Base-by-base conservation (phyloP, 495 filamentous ascomycete genomes). In the Venustampulla echinocandica region DNA sequence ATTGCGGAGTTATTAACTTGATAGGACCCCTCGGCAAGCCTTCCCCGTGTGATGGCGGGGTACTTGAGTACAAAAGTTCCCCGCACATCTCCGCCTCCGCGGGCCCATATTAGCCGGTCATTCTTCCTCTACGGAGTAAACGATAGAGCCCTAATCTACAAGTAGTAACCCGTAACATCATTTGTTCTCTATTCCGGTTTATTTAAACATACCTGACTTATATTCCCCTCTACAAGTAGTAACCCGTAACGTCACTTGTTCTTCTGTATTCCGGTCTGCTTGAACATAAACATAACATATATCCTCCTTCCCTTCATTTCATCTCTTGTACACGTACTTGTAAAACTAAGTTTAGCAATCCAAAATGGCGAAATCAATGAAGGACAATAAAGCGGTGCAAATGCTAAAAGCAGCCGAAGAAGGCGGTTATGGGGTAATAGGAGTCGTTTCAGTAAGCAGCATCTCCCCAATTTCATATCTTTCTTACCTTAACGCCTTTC, bases 361-460 rank as follows among this genome's bases (percentile, higher is more conserved):
- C 46, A 50, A 38, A 19, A 55, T 55, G 52, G 42, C 47, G 18
- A 42, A 39, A 47, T 34, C 47, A 50, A 55, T 50, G 52, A 25
- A 50, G 33, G 36, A 75, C 57, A 86, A 87, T 68, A 77, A 77
- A 57, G 79, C 82, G 46, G 69, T 82, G 60, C 55, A 66, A 52
- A 81, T 88, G 61, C 77, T 88, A 56, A 73, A 81, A 63, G 74
- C 75, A 44, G 84, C 84, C 46, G 69, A 73, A 44, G 62, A 69
- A 13, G 74, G 76, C 56, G 70, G 79, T 19, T 88, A 87, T 64
- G 84, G 74, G 54, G 72, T 89, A 15, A 77, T 83, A 1, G 82
- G 76, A 50, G 84, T 87, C 77, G 87, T 81, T 68, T 83, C 77
- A 71, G 55, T 57, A 57, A 10, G 49, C 7, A 41, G 13, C 7